Evolutionary conservation across 1,139 yeast species (phyloP).

Genomic region (Yamadazyma buinensis): DNA sequence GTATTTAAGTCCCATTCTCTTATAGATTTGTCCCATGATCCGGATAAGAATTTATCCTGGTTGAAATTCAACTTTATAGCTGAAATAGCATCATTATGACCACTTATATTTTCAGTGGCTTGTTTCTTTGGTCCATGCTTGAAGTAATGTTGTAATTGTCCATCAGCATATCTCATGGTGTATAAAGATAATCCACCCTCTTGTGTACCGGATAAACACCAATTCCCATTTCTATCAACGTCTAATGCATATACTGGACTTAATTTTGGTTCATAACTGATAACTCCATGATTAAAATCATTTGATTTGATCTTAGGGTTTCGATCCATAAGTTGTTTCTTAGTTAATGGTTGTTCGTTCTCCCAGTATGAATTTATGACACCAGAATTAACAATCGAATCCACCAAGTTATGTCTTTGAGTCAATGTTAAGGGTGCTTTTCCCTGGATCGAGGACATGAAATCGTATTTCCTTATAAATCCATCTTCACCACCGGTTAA

Average conservation of each 20-base stretch:
- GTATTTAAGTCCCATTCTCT: constrained; percentile 83
- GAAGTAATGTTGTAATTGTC: constrained; percentile 75
- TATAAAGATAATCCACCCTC: constrained; percentile 87
- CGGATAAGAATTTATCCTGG: constrained; percentile 67
- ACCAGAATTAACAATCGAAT: constrained; percentile 81
- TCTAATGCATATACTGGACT: constrained; percentile 89
- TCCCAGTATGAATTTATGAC: constrained; percentile 88
- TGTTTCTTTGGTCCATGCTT: constrained; percentile 28
- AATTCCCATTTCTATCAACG: constrained; percentile 75
- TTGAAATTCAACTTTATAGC: constrained; percentile 58
- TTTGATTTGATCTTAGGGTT: constrained; percentile 44
- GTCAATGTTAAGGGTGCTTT: constrained; percentile 85
- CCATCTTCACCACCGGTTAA: constrained; percentile 98
- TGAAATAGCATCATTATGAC: constrained; percentile 75
- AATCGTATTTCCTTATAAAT: constrained; percentile 83
- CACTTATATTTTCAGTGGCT: constrained; percentile 14
- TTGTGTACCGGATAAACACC: constrained; percentile 80
- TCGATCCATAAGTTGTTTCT: constrained; percentile 31
- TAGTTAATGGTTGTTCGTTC: constrained; percentile 77
- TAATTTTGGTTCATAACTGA: constrained; percentile 57
- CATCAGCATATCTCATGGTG: constrained; percentile 81
- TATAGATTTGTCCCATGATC: constrained; percentile 84
- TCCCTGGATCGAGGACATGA: constrained; percentile 84
- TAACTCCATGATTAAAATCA: constrained; percentile 40
- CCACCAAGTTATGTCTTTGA: constrained; percentile 85